Conservation (phyloP, 1,284 basidiomycete genomes). For the Cystodermella granulosa region DNA sequence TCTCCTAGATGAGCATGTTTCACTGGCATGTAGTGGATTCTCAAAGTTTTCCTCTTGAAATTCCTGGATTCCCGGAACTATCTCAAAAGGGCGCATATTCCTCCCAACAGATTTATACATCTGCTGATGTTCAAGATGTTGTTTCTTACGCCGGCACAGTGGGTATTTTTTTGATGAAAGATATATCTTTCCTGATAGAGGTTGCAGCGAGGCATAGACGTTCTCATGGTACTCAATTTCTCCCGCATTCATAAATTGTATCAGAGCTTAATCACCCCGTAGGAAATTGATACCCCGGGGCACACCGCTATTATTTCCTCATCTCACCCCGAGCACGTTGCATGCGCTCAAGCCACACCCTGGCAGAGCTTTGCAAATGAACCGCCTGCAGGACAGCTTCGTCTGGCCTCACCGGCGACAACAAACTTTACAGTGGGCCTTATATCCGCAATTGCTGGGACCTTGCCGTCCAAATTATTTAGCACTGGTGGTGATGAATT, state of each 20-base stretch:
- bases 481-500: slow-evolving; percentile 83
- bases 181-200: slow-evolving; percentile 1
- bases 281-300: slow-evolving; percentile 75
- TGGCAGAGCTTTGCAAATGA: slow-evolving; percentile 67
- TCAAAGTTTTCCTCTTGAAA: slow-evolving; percentile 71
- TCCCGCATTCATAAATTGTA: not conserved
- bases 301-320: slow-evolving; percentile 68
- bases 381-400: slow-evolving; percentile 78
- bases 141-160: slow-evolving; percentile 70
- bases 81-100: slow-evolving; percentile 68
- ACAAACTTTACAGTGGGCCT: slow-evolving; percentile 38
- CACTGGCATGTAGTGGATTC: slow-evolving; percentile 81
- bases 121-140: slow-evolving; percentile 58
- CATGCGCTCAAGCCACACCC: slow-evolving; percentile 60
- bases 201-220: slow-evolving; percentile 70
- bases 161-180: slow-evolving; percentile 22
- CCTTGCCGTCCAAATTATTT: slow-evolving; percentile 60
- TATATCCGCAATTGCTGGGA: slow-evolving; percentile 33
- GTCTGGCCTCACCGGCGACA: slow-evolving; percentile 51
- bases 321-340: slow-evolving; percentile 67
- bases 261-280: not conserved
- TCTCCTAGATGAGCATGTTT: slow-evolving; percentile 59
- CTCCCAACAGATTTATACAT: slow-evolving; percentile 52
- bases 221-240: slow-evolving; percentile 47
- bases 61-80: slow-evolving; percentile 62